Evolutionary conservation across 78 protist genomes (phyloP).

Genomic region (Polysphondylium violaceum): DNA sequence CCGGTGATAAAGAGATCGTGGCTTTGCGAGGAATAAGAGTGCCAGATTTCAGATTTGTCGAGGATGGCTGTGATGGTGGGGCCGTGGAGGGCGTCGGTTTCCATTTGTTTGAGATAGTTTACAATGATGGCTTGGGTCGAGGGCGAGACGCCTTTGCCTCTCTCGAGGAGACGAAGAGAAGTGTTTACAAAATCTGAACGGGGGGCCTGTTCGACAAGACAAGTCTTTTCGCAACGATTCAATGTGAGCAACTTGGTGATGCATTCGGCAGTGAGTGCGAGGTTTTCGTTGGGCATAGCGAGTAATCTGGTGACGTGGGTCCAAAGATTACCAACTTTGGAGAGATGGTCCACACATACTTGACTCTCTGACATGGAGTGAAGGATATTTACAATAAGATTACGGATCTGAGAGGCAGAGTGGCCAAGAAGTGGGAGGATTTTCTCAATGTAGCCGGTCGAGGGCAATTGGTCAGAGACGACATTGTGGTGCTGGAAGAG

Average conservation of each 20-base stretch:
- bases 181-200: slow-evolving; percentile 34
- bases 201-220: slow-evolving; percentile 35
- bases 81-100: slow-evolving; percentile 68
- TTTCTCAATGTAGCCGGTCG: slow-evolving; percentile 76
- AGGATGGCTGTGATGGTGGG: slow-evolving; percentile 22
- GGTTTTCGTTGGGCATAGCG: slow-evolving; percentile 27
- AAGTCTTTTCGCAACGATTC: slow-evolving; percentile 74
- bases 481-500: slow-evolving; percentile 54
- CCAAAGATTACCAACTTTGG: slow-evolving; percentile 31
- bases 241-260: slow-evolving; percentile 27
- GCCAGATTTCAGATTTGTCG: slow-evolving; percentile 69
- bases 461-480: slow-evolving; percentile 54
- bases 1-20: slow-evolving; percentile 87
- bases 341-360: slow-evolving; percentile 42
- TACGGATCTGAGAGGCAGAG: slow-evolving; percentile 28
- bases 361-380: slow-evolving; percentile 69
- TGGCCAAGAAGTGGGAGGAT: slow-evolving; percentile 41
- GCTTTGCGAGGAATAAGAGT: slow-evolving; percentile 61
- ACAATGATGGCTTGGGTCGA: slow-evolving; percentile 70
- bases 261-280: slow-evolving; percentile 37
- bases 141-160: slow-evolving; percentile 69
- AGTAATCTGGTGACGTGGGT: slow-evolving; percentile 1
- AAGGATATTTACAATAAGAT: slow-evolving; percentile 45
- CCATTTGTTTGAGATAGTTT: slow-evolving; percentile 66
- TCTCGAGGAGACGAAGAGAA: slow-evolving; percentile 51